A percentile compares a stretch with the other conserved stretches of the same genome.
Conservation (phyloP, 257 asterid genomes). For the Scutellaria galericulata region DNA sequence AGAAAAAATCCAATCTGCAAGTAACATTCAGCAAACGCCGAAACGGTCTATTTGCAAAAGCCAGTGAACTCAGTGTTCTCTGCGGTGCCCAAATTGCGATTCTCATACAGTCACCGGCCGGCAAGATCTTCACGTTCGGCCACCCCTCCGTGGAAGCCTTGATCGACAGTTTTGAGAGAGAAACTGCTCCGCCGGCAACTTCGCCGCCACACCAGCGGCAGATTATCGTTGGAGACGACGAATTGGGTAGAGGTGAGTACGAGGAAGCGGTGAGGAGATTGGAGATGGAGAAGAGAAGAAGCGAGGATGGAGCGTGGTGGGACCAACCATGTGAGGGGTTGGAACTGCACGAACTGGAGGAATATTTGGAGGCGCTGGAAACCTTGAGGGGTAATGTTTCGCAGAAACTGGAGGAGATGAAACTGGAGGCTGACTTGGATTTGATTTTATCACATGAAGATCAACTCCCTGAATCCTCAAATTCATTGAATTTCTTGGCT, state of each 20-base stretch:
- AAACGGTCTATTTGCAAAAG: conserved; percentile 44
- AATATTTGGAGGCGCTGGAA: conserved; percentile 37
- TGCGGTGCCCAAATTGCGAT: conserved; percentile 39
- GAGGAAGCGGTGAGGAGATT: conserved; percentile 33
- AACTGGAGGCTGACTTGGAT: too few relatives aligned
- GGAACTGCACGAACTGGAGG: conserved; percentile 55
- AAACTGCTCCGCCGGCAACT: neutral
- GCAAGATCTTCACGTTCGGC: conserved; percentile 35
- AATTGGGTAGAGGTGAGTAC: conserved; percentile 23
- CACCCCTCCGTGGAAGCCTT: conserved; percentile 36
- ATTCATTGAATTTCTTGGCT: too few relatives aligned
- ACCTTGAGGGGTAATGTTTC: conserved; percentile 40
- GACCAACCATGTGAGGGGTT: conserved; percentile 27
- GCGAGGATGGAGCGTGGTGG: conserved; percentile 45
- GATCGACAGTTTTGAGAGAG: conserved; percentile 11
- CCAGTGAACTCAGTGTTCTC: conserved; percentile 44
- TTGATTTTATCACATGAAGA: too few relatives aligned
- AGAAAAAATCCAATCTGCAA: conserved; percentile 31
- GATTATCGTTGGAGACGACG: neutral
- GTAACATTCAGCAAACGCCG: conserved; percentile 48
- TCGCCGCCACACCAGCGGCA: neutral
- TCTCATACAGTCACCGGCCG: conserved; percentile 44
- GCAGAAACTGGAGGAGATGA: conserved; percentile 32
- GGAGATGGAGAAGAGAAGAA: conserved; percentile 37
- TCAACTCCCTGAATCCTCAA: too few relatives aligned